Evolutionary conservation across 23 red algal genomes (phyloP).

Genomic region (Gracilaria vermiculophylla): DNA sequence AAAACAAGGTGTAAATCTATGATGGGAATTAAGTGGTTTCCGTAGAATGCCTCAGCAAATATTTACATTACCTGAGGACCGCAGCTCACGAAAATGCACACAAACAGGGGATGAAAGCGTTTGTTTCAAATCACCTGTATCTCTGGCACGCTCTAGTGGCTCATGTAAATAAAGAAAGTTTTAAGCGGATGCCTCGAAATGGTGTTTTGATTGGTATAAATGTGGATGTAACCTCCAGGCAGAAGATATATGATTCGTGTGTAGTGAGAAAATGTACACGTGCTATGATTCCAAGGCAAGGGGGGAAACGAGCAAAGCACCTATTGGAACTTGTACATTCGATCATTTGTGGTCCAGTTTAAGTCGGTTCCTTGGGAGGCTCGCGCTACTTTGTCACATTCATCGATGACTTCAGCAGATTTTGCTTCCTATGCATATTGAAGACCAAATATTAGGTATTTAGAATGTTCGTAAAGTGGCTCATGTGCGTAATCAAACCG

Average conservation of each 20-base stretch:
- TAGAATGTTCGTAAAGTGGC: conserved; percentile 8
- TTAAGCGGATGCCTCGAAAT: conserved; percentile 5
- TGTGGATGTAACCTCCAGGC: no score
- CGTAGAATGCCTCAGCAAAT: no score
- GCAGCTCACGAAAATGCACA: no score
- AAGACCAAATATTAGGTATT: conserved; percentile 32
- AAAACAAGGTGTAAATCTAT: no score
- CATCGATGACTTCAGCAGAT: conserved; percentile 12
- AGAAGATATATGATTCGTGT: conserved; percentile 10
- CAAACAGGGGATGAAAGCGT: no score
- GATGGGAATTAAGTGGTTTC: no score
- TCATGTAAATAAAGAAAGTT: conserved; percentile 26
- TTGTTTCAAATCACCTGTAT: neutral
- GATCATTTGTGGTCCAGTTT: conserved; percentile 1
- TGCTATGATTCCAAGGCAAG: conserved; percentile 26
- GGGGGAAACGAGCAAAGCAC: neutral
- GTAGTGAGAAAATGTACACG: neutral
- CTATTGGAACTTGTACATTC: conserved; percentile 6
- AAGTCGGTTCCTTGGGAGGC: neutral
- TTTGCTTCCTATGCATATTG: neutral
- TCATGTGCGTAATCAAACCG: neutral
- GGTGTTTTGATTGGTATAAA: neutral
- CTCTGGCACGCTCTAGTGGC: neutral
- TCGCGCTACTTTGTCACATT: conserved; percentile 60
- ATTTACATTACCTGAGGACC: neutral